Conservation (phyloP, 352 stramenopile genomes). For the Globisporangium parvum region DNA sequence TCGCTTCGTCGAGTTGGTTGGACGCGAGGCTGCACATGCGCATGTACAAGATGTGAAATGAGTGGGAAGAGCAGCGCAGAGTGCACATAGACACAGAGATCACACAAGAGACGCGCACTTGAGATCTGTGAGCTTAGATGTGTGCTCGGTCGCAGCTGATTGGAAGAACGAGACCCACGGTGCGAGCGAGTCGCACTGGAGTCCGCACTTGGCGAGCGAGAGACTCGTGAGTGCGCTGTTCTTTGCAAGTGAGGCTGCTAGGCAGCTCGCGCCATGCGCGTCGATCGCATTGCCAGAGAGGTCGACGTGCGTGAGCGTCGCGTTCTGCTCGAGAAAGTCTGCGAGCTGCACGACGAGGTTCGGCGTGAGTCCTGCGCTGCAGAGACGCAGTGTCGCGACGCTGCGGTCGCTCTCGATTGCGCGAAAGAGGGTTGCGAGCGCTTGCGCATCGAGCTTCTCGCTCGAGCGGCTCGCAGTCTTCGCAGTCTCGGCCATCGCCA, state of each 20-base stretch:
- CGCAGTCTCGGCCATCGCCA: background rate
- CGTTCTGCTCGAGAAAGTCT: slow-evolving; percentile 41
- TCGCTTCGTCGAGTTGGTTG: slow-evolving; percentile 39
- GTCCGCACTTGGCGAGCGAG: slow-evolving; percentile 22
- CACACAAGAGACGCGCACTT: slow-evolving; percentile 11
- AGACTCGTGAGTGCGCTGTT: slow-evolving; percentile 22
- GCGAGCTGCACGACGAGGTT: slow-evolving; percentile 37
- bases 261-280: slow-evolving; percentile 26
- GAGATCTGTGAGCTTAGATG: slow-evolving; percentile 17
- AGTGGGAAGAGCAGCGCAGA: background rate
- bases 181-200: slow-evolving; percentile 24
- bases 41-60: background rate
- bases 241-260: slow-evolving; percentile 24
- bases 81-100: background rate
- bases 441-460: slow-evolving; percentile 25
- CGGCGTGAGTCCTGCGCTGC: slow-evolving; percentile 24
- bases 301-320: slow-evolving; percentile 30
- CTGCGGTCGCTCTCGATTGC: slow-evolving; percentile 8
- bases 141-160: slow-evolving; percentile 10
- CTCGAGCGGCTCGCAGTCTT: background rate
- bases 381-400: slow-evolving; percentile 17
- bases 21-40: slow-evolving; percentile 16
- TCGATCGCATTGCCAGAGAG: slow-evolving; percentile 29
- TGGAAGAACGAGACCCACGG: slow-evolving; percentile 25
- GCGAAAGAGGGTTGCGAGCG: slow-evolving; percentile 20